Evolutionary conservation across 1,284 basidiomycete genomes (phyloP), one percentile per base, ranked within the genome.

Genomic region (Laetiporus sulphureus): DNA sequence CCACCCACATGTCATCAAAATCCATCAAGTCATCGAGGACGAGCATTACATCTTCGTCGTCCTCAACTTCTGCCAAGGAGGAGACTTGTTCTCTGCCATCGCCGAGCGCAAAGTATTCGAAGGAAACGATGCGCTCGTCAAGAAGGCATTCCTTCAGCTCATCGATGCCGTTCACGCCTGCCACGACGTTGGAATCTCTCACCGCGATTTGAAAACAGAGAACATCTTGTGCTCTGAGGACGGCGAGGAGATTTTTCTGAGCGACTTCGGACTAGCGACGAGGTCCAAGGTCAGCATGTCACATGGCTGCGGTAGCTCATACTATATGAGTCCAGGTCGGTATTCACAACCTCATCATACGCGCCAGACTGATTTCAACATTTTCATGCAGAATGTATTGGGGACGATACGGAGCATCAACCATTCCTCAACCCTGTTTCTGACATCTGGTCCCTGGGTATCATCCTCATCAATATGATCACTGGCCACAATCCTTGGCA

Each of bases 261-360:
- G 78, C 30, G 83, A 86, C 65, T 85, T 84, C 58, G 83, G 82
- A 5, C 65, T 85, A n/a, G 77, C 81, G 2, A 84, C 82, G 0
- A 47, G 70, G 64, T 22, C 71, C 71, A 55, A 59, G 59, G 36
- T 58, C 51, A 49, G 73, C 69, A 45, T 59, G 59, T 40, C 78
- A 54, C 81, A 78, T 61, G 79, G 80, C 30, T 62, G 60, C 38
- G 62, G 62, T 2, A 59, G 55, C 46, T 75, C 74, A 1, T 79
- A 75, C 59, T 85, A 83, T 62, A 77, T 77, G 73, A 69, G 71
- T 39, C 77, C 76, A 43, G 71, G 71, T 72, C 8, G 45, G 67
- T 58, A 6, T 34, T 15, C n/a, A 27, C 36, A 15, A 29, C 24
- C 6, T 21, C 15, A 24, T 30, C 25, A 8, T 19, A 5, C 13